Evolutionary conservation across 805 yeast genomes (phyloP).

Genomic region (Vanderwaltozyma tropicalis): DNA sequence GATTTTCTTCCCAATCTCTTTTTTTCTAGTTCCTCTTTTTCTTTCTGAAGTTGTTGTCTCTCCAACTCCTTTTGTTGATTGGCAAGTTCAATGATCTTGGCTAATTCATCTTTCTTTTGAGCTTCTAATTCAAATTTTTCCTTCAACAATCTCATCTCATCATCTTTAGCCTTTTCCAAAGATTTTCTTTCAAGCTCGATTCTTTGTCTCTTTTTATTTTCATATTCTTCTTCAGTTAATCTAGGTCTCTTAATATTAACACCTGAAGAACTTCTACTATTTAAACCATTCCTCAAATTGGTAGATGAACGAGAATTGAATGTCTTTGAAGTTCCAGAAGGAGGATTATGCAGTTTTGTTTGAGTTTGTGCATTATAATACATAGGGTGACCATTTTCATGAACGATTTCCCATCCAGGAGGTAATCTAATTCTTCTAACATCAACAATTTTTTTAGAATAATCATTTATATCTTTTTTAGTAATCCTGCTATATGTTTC

Average conservation of each 20-base stretch:
- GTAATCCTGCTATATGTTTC: constrained; percentile 84
- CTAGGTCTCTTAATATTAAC: constrained; percentile 10
- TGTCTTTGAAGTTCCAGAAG: constrained; percentile 12
- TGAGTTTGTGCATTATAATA: constrained; percentile 25
- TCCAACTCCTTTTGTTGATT: constrained; percentile 22
- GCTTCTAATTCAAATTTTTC: constrained; percentile 17
- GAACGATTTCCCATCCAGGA: constrained; percentile 28
- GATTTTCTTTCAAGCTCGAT: constrained; percentile 17
- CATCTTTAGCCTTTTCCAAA: constrained; percentile 15
- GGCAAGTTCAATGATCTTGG: constrained; percentile 11
- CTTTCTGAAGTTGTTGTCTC: constrained; percentile 9
- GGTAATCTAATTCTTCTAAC: constrained; percentile 26
- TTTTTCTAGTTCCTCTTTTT: constrained; percentile 17
- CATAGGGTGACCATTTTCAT: constrained; percentile 27
- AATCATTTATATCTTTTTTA: constrained; percentile 31
- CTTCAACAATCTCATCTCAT: constrained; percentile 16
- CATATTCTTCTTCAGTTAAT: constrained; percentile 22
- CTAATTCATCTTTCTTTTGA: constrained; percentile 15
- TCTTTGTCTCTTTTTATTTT: constrained; percentile 23
- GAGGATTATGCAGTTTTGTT: constrained; percentile 25
- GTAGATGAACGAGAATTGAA: constrained; percentile 1
- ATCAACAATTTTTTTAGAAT: constrained; percentile 16
- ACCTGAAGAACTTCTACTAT: background rate
- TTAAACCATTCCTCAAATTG: background rate
- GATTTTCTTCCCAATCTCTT: constrained; percentile 12